phyloP scores from a whole-genome alignment of 2,329 filamentous ascomycete species.

The Ophiocordyceps camponoti-rufipedis region DNA sequence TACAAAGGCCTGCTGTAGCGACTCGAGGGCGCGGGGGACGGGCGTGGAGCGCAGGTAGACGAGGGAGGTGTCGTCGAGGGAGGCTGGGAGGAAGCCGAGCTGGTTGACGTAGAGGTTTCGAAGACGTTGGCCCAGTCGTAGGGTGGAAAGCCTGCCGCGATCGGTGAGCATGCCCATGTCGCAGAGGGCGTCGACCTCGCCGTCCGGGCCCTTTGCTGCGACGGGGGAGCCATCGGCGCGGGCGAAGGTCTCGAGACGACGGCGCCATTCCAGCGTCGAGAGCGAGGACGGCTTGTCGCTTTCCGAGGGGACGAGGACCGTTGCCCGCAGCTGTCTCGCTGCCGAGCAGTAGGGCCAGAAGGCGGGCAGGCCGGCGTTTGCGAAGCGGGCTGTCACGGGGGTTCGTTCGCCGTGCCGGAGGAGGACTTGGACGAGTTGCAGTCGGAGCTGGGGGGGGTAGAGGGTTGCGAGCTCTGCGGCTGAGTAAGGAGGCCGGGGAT shows the following conservation, averaged over 20 bases:
- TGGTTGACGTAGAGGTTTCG: conserved; percentile 58
- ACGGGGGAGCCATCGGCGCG: conserved; percentile 44
- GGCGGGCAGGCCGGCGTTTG: conserved; percentile 48
- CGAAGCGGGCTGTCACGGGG: conserved; percentile 75
- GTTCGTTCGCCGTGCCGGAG: conserved; percentile 68
- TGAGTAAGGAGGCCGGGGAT: conserved; percentile 59
- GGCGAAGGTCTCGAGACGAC: conserved; percentile 71
- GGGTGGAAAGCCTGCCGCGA: conserved; percentile 53
- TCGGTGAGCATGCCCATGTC: conserved; percentile 63
- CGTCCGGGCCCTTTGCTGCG: conserved; percentile 46
- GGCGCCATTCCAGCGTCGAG: conserved; percentile 38
- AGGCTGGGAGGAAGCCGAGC: conserved; percentile 48
- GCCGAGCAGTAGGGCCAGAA: conserved; percentile 86
- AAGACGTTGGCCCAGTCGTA: conserved; percentile 47
- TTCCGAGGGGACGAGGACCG: conserved; percentile 27
- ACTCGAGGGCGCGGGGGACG: conserved; percentile 59
- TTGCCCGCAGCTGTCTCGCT: conserved; percentile 47
- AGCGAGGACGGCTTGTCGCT: conserved; percentile 14
- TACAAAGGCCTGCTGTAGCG: conserved; percentile 55
- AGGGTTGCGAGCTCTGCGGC: conserved; percentile 61
- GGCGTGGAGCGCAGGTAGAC: conserved; percentile 61
- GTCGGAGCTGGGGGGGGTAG: conserved; percentile 63
- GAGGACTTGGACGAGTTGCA: conserved; percentile 80
- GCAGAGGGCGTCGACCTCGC: conserved; percentile 66
- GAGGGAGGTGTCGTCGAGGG: conserved; percentile 35